Conservation (phyloP, 768 basidiomycete genomes). For the Mycena haematopus region DNA sequence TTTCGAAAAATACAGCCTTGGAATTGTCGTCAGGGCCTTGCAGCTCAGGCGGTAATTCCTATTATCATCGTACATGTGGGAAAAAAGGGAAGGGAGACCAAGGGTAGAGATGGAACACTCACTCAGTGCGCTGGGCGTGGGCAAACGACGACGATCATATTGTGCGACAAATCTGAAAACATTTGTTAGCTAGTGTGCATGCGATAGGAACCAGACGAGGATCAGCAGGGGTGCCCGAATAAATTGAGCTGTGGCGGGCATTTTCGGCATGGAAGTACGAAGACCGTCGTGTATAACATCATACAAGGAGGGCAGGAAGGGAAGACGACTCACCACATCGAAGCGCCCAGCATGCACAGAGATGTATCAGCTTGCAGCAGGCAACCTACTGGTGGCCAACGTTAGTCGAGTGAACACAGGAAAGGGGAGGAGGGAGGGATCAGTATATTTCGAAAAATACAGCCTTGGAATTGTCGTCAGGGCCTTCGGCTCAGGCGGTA, state of each 20-base stretch:
- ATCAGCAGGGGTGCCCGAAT: conserved; percentile 78
- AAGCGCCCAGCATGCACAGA: too few species aligned
- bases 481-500: conserved; percentile 78
- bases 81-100: neutral
- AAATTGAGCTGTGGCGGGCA: too few species aligned
- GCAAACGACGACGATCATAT: neutral
- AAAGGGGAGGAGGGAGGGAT: conserved; percentile 31
- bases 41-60: conserved; percentile 87
- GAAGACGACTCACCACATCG: conserved; percentile 44
- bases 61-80: conserved; percentile 59
- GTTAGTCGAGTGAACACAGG: neutral
- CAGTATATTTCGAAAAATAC: conserved; percentile 70
- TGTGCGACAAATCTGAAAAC: neutral
- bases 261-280: conserved; percentile 86
- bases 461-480: conserved; percentile 86
- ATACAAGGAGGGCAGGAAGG: conserved; percentile 38
- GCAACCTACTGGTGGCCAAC: too few species aligned
- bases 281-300: conserved; percentile 95
- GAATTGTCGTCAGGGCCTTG: conserved; percentile 71
- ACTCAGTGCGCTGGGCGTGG: neutral
- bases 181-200: neutral
- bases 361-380: too few species aligned
- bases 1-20: conserved; percentile 78
- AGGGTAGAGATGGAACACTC: neutral
- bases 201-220: neutral